Evolutionary conservation across 345 rosid species (phyloP).

Genomic region (Sisymbrium irio): DNA sequence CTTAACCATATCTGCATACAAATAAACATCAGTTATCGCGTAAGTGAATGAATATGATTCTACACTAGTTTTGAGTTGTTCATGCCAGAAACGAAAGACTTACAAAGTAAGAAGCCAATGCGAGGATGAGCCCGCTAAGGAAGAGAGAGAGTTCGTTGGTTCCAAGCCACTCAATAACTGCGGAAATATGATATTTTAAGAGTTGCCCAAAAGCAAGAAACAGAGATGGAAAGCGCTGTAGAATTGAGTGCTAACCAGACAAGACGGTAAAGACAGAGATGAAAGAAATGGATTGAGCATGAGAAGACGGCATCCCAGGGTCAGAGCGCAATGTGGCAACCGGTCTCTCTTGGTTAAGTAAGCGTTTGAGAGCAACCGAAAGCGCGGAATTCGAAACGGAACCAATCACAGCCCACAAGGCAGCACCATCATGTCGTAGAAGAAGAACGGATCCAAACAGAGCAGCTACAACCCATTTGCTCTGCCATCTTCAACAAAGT

Average conservation of each 20-base stretch:
- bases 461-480: conserved; percentile 71
- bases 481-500: conserved; percentile 39
- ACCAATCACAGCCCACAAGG: conserved; percentile 71
- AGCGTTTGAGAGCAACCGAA: conserved; percentile 51
- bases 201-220: background rate
- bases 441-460: conserved; percentile 51
- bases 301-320: conserved; percentile 99
- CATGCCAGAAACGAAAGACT: conserved; percentile 30
- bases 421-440: conserved; percentile 63
- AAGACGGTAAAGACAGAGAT: conserved; percentile 42
- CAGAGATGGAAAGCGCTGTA: background rate
- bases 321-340: conserved; percentile 57
- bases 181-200: background rate
- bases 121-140: conserved; percentile 41
- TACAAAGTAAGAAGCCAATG: conserved; percentile 59
- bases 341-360: conserved; percentile 81
- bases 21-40: conserved; percentile 9
- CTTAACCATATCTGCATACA: conserved; percentile 70
- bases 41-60: background rate
- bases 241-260: conserved; percentile 44
- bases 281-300: conserved; percentile 80
- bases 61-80: background rate
- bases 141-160: conserved; percentile 38
- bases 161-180: conserved; percentile 59
- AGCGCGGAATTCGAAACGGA: conserved; percentile 50